These are phyloP conservation scores for Jimgerdemannia flammicorona DNA, from an alignment of 192 early-diverging fungal species.

Conservation along the genomic window DNA sequence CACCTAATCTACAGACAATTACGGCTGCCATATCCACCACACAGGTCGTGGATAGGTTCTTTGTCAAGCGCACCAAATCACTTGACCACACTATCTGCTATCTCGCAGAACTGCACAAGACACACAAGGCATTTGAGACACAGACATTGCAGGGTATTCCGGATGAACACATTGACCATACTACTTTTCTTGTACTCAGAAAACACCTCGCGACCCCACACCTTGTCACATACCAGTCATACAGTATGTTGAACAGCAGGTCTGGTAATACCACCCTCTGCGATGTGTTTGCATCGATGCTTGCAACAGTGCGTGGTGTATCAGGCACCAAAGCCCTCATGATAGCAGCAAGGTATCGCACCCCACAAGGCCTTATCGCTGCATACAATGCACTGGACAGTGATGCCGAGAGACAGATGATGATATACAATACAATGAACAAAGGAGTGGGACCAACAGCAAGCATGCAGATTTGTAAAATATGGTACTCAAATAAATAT, in stretches of 20 bases:
- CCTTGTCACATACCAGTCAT: constrained; percentile 59
- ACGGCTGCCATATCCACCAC: constrained; percentile 70
- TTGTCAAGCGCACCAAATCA: constrained; percentile 68
- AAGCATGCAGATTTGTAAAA: constrained; percentile 51
- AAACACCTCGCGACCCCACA: constrained; percentile 32
- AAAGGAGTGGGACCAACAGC: constrained; percentile 40
- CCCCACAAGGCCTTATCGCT: constrained; percentile 52
- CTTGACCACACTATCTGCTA: constrained; percentile 83
- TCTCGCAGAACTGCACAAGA: constrained; percentile 43
- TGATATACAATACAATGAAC: constrained; percentile 41
- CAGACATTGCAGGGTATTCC: constrained; percentile 54
- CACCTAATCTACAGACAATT: constrained; percentile 59
- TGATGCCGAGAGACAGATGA: constrained; percentile 37
- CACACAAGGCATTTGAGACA: too few relatives aligned
- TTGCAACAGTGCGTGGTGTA: constrained; percentile 83
- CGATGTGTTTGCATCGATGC: constrained; percentile 80
- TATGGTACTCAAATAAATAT: constrained; percentile 53
- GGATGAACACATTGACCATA: constrained; percentile 37
- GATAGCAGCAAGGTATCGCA: constrained; percentile 65
- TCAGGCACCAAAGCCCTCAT: constrained; percentile 78
- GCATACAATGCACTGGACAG: constrained; percentile 29
- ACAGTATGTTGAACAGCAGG: constrained; percentile 69
- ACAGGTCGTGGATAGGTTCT: constrained; percentile 80
- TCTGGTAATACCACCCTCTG: constrained; percentile 59
- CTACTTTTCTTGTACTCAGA: constrained; percentile 49